Evolutionary conservation across 345 rosid species (phyloP).

Genomic region (Acer campestre): DNA sequence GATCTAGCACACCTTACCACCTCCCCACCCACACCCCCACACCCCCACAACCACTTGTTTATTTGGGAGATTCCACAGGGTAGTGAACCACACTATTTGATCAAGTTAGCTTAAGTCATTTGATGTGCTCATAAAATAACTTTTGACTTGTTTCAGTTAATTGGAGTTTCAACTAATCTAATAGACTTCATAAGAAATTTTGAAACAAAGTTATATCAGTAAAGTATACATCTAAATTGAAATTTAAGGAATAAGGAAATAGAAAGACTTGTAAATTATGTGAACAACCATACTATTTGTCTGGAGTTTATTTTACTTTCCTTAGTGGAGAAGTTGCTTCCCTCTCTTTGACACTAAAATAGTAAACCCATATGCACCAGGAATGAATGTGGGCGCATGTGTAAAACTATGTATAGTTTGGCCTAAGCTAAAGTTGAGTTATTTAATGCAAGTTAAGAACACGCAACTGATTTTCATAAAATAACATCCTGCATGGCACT

Average conservation of each 20-base stretch:
- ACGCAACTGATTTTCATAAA: neutral
- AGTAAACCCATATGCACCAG: neutral
- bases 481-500: neutral
- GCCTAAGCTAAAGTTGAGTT: neutral
- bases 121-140: neutral
- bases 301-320: neutral
- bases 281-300: neutral
- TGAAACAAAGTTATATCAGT: neutral
- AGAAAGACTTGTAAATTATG: neutral
- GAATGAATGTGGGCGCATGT: too few species aligned
- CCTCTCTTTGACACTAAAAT: neutral
- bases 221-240: neutral
- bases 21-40: neutral
- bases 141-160: neutral
- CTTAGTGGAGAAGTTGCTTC: neutral
- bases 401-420: neutral
- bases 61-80: neutral
- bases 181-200: neutral
- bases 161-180: neutral
- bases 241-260: neutral
- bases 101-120: neutral
- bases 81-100: neutral
- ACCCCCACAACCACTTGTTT: neutral
- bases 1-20: neutral
- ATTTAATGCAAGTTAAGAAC: neutral